Percentiles rank a stretch among this genome's conserved stretches.
These are phyloP conservation scores for Xenosphaeropsis pyriputrescens DNA, from an alignment of 2,329 filamentous ascomycete species.

Conservation along the genomic window DNA sequence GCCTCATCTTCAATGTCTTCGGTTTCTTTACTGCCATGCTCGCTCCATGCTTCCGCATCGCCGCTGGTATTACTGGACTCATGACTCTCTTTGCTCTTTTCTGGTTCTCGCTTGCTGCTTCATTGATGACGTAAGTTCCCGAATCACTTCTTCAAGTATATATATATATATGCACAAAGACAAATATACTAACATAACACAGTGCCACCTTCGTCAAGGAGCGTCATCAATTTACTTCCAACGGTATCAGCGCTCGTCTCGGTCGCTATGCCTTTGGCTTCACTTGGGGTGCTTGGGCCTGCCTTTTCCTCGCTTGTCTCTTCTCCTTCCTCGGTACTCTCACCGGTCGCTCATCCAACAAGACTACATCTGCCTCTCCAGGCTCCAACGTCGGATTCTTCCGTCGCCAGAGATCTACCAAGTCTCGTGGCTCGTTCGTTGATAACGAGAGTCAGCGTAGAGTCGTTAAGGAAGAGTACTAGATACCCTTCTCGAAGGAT, in stretches of 20 bases:
- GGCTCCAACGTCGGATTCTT: constrained; percentile 24
- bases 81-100: constrained; percentile 46
- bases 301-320: constrained; percentile 49
- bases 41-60: constrained; percentile 57
- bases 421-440: constrained; percentile 30
- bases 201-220: constrained; percentile 52
- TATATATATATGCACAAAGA: too few species aligned
- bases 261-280: constrained; percentile 62
- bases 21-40: constrained; percentile 56
- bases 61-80: constrained; percentile 49
- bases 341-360: constrained; percentile 22
- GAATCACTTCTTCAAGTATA: not conserved
- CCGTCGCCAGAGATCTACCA: constrained; percentile 32
- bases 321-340: constrained; percentile 50
- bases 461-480: constrained; percentile 60
- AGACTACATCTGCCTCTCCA: constrained; percentile 4
- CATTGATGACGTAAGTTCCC: constrained; percentile 58
- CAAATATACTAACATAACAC: constrained; percentile 9
- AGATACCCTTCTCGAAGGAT: not conserved
- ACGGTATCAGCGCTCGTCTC: constrained; percentile 40
- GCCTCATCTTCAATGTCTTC: constrained; percentile 60
- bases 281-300: constrained; percentile 57
- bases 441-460: constrained; percentile 38
- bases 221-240: constrained; percentile 46
- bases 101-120: constrained; percentile 50